Evolutionary conservation across 2,329 filamentous ascomycete species (phyloP).

Genomic region (Clathrospora elynae): DNA sequence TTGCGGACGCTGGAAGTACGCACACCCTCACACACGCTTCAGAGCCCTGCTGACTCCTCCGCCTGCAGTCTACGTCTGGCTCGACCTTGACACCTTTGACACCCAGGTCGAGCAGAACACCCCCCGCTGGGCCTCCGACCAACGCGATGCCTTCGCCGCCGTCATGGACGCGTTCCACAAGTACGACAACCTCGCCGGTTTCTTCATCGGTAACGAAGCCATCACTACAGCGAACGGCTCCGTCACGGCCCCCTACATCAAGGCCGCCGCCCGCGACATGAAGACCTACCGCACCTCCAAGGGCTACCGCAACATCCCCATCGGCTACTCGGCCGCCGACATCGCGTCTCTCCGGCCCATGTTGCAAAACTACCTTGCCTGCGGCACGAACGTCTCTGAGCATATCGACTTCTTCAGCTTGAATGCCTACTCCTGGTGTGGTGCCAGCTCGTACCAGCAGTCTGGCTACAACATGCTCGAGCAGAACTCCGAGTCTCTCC

Average conservation of each 20-base stretch:
- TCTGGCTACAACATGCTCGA: slow-evolving; percentile 75
- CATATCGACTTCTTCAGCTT: slow-evolving; percentile 82
- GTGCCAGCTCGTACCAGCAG: slow-evolving; percentile 56
- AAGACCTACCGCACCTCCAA: slow-evolving; percentile 79
- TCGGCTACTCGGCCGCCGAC: slow-evolving; percentile 87
- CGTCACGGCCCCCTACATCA: slow-evolving; percentile 78
- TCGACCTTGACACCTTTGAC: slow-evolving; percentile 75
- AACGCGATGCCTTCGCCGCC: slow-evolving; percentile 69
- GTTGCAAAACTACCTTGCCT: slow-evolving; percentile 77
- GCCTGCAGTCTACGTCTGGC: slow-evolving; percentile 76
- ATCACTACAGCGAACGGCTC: slow-evolving; percentile 64
- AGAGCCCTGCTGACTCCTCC: background rate
- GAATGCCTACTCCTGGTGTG: slow-evolving; percentile 76
- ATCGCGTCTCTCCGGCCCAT: slow-evolving; percentile 71
- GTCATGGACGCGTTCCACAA: slow-evolving; percentile 78
- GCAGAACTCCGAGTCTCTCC: slow-evolving; percentile 67
- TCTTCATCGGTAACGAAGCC: slow-evolving; percentile 86
- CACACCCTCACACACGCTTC: background rate
- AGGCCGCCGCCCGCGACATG: slow-evolving; percentile 79
- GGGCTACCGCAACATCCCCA: slow-evolving; percentile 77
- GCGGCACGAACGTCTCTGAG: slow-evolving; percentile 69
- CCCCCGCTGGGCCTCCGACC: slow-evolving; percentile 74
- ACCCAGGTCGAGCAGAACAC: slow-evolving; percentile 69
- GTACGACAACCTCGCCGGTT: slow-evolving; percentile 78
- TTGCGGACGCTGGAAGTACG: slow-evolving; percentile 64